These are phyloP conservation scores for Pseudogymnoascus sp. DNA, from an alignment of 2,329 filamentous ascomycete species.

Conservation along the genomic window DNA sequence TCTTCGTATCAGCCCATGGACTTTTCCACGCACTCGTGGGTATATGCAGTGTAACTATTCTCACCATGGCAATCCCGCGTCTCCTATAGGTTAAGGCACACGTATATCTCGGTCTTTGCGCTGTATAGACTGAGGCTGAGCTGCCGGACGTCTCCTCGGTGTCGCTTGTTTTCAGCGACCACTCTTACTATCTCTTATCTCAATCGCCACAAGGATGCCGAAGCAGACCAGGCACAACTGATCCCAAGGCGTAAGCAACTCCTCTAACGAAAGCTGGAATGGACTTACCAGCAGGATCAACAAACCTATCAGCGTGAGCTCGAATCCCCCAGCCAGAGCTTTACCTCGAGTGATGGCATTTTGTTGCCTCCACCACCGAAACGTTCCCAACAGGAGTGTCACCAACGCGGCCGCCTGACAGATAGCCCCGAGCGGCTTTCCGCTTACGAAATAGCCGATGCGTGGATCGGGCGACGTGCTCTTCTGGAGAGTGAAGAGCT, in stretches of 20 bases:
- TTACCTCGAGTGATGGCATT: conserved; percentile 48
- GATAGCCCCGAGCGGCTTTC: conserved; percentile 45
- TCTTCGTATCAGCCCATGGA: neutral
- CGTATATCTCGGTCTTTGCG: neutral
- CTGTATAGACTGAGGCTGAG: neutral
- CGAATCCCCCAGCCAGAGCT: conserved; percentile 49
- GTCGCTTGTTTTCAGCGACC: neutral
- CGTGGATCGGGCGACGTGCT: conserved; percentile 26
- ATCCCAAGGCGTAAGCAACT: neutral
- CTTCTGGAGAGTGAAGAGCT: conserved; percentile 51
- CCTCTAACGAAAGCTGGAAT: neutral
- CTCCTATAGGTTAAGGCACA: neutral
- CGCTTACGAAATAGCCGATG: conserved; percentile 52
- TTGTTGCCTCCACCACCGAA: conserved; percentile 53
- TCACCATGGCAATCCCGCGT: neutral
- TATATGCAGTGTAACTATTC: neutral
- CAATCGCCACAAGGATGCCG: conserved; percentile 23
- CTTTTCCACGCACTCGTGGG: neutral
- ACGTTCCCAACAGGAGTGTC: conserved; percentile 41
- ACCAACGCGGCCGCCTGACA: conserved; percentile 36
- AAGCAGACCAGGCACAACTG: conserved; percentile 21
- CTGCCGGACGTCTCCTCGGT: neutral
- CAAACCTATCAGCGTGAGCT: conserved; percentile 41
- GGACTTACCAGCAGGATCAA: conserved; percentile 40
- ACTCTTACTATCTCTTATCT: neutral